These are phyloP conservation scores for Claviceps pazoutovae DNA, from an alignment of 2,329 filamentous ascomycete species.

Conservation along the genomic window DNA sequence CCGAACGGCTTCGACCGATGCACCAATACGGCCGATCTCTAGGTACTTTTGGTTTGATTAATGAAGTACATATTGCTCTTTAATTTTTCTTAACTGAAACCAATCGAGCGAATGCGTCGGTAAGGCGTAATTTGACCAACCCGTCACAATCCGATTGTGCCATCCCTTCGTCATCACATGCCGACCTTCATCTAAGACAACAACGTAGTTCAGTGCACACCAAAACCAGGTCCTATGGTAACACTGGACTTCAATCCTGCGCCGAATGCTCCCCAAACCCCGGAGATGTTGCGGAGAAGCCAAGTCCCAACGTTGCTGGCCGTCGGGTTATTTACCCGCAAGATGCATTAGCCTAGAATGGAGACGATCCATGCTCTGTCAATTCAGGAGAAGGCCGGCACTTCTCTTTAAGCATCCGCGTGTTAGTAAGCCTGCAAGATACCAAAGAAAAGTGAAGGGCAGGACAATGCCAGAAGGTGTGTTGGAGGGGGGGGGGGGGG, in stretches of 20 bases:
- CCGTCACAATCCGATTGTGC: slow-evolving; percentile 1
- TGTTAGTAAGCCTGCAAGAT: no score
- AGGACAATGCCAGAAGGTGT: neutral
- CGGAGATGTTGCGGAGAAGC: no score
- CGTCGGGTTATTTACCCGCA: neutral
- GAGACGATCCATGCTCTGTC: neutral
- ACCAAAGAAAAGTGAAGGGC: neutral
- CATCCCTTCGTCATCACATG: slow-evolving; percentile 1
- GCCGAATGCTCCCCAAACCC: no score
- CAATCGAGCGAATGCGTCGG: neutral
- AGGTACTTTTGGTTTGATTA: neutral
- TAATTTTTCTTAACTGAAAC: neutral
- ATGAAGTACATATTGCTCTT: neutral
- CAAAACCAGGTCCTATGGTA: neutral
- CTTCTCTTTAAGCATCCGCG: no score
- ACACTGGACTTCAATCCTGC: neutral
- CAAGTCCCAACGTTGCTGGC: neutral
- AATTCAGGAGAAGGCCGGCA: no score
- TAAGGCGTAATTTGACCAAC: neutral
- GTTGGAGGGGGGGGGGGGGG: no score
- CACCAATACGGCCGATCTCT: no score
- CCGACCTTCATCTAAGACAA: neutral
- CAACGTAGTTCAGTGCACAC: neutral
- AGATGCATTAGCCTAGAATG: neutral
- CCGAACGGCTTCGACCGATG: no score